A percentile compares a stretch with the other conserved stretches of the same genome.
These are phyloP conservation scores for Tarenaya hassleriana DNA, from an alignment of 345 rosid species.

Conservation along the genomic window DNA sequence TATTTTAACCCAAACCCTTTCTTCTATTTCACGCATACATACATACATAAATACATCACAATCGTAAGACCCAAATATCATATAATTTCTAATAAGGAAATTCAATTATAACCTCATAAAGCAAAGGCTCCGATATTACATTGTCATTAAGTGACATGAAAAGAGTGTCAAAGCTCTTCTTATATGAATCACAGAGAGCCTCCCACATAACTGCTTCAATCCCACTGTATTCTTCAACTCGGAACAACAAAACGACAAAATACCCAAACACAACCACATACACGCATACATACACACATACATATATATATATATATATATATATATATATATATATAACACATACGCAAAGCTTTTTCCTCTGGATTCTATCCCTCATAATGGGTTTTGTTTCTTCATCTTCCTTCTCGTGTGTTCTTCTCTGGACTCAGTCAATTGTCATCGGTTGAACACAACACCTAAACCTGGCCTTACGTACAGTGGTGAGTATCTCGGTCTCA, in stretches of 20 bases:
- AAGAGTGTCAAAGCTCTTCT: too few relatives aligned
- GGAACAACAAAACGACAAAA: conserved; percentile 1
- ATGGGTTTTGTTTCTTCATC: not conserved
- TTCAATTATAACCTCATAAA: too few relatives aligned
- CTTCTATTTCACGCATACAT: too few relatives aligned
- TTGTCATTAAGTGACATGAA: too few relatives aligned
- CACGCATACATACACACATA: not conserved
- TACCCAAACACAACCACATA: too few relatives aligned
- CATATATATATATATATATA: conserved; percentile 2
- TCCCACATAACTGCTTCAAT: not conserved
- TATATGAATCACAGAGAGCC: not conserved
- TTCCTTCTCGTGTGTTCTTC: not conserved
- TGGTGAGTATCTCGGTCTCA: conserved; percentile 41
- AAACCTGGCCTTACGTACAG: conserved; percentile 45
- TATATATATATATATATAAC: not conserved
- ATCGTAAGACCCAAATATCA: too few relatives aligned
- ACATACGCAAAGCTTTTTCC: not conserved
- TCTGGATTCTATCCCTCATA: not conserved
- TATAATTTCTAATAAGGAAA: too few relatives aligned
- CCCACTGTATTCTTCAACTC: not conserved
- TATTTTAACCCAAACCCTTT: conserved; percentile 34
- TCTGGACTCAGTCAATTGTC: conserved; percentile 30
- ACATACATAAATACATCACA: too few relatives aligned
- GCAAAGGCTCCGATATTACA: too few relatives aligned
- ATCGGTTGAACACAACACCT: conserved; percentile 47